Evolutionary conservation across 495 filamentous ascomycete genomes (phyloP).

Genomic region (Cudoniella acicularis): DNA sequence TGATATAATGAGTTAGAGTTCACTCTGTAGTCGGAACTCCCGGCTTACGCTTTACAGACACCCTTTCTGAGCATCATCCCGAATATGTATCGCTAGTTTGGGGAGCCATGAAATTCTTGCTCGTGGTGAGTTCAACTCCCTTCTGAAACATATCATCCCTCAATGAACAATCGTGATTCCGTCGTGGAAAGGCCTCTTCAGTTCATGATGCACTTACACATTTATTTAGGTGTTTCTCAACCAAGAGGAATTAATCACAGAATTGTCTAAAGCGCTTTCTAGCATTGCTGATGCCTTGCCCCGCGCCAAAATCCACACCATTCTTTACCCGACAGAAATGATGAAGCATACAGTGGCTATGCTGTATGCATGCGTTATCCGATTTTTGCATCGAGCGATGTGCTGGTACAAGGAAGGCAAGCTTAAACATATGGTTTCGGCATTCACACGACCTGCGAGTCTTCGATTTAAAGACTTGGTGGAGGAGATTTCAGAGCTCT

Average conservation of each 20-base stretch:
- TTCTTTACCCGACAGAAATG: conserved; percentile 32
- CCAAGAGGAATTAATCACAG: conserved; percentile 24
- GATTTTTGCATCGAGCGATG: conserved; percentile 27
- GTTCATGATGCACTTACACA: not conserved
- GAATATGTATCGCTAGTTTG: conserved; percentile 35
- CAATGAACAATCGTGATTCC: too few species aligned
- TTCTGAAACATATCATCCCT: too few species aligned
- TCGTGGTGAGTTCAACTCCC: conserved; percentile 15
- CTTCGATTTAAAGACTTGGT: conserved; percentile 28
- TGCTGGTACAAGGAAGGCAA: conserved; percentile 32
- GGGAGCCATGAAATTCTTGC: conserved; percentile 33
- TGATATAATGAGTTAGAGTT: not conserved
- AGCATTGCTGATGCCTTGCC: conserved; percentile 33
- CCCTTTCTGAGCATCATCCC: conserved; percentile 20
- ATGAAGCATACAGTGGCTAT: conserved; percentile 29
- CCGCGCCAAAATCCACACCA: conserved; percentile 24
- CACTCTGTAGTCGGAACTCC: too few species aligned
- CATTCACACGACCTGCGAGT: conserved; percentile 22
- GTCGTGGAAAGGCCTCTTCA: too few species aligned
- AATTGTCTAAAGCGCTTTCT: conserved; percentile 27
- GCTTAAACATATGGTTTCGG: conserved; percentile 15
- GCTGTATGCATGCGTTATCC: conserved; percentile 33
- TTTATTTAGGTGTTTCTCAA: conserved; percentile 18
- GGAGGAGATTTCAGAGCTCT: conserved; percentile 21
- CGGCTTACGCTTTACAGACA: too few species aligned